These are phyloP conservation scores for Lophiotrema nucula DNA, from an alignment of 495 filamentous ascomycete genomes.

Conservation along the genomic window DNA sequence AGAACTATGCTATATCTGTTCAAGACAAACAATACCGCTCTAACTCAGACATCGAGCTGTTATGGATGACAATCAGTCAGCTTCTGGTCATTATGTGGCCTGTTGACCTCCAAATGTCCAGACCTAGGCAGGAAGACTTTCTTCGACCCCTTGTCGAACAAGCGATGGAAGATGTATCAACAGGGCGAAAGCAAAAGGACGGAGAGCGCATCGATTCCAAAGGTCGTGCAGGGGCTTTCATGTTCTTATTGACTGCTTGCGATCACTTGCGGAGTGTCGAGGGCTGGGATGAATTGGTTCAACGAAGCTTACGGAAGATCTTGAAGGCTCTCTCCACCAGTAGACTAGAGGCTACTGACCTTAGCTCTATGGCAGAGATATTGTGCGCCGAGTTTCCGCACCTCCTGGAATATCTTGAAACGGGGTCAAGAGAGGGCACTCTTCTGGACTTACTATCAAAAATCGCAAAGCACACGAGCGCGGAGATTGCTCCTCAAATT, in stretches of 20 bases:
- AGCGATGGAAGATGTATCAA: constrained; percentile 5
- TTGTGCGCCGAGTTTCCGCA: constrained; percentile 10
- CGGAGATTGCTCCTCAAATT: background rate
- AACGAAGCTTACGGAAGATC: background rate
- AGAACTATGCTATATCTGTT: background rate
- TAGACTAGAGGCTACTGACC: background rate
- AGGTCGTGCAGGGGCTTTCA: constrained; percentile 8
- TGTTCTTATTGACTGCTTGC: constrained; percentile 15
- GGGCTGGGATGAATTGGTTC: background rate
- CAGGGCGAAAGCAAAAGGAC: background rate
- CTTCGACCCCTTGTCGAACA: constrained; percentile 1
- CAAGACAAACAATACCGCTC: background rate
- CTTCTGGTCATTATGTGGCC: constrained; percentile 24
- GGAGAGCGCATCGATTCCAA: background rate
- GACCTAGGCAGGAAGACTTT: constrained; percentile 1
- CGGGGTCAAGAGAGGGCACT: background rate
- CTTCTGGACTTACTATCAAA: background rate
- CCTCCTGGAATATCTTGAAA: constrained; percentile 8
- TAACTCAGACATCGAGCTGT: background rate
- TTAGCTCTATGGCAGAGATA: background rate
- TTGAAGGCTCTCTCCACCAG: constrained; percentile 5
- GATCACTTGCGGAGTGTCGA: constrained; percentile 10
- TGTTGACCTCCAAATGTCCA: constrained; percentile 6
- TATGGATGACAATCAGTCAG: constrained; percentile 13
- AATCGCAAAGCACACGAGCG: background rate